These are phyloP conservation scores for Candida berthetii DNA, from an alignment of 805 yeast genomes.

Conservation along the genomic window DNA sequence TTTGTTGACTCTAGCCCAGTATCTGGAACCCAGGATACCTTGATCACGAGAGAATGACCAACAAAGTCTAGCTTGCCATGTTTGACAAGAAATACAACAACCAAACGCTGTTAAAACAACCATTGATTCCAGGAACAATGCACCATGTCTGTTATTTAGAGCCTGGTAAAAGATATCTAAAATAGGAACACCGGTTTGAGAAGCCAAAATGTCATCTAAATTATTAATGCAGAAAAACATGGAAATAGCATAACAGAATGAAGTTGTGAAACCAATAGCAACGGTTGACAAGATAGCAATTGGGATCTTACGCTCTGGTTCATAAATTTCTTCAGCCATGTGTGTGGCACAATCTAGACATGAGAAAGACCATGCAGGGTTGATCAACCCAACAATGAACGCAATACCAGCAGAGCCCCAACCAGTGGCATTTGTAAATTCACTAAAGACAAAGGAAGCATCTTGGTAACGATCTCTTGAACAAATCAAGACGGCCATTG, in stretches of 20 bases:
- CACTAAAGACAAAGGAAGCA: slow-evolving; percentile 46
- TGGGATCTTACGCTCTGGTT: slow-evolving; percentile 53
- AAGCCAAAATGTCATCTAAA: slow-evolving; percentile 38
- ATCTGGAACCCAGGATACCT: slow-evolving; percentile 49
- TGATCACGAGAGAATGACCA: slow-evolving; percentile 69
- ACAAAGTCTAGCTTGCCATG: slow-evolving; percentile 63
- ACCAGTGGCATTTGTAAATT: slow-evolving; percentile 51
- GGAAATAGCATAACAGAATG: slow-evolving; percentile 43
- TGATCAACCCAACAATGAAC: slow-evolving; percentile 62
- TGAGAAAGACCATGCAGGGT: slow-evolving; percentile 65
- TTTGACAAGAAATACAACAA: slow-evolving; percentile 54
- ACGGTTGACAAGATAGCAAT: slow-evolving; percentile 58
- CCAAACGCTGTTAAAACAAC: slow-evolving; percentile 49
- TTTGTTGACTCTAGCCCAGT: slow-evolving; percentile 41
- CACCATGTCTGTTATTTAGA: slow-evolving; percentile 44
- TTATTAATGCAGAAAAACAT: slow-evolving; percentile 56
- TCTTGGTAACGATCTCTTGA: slow-evolving; percentile 46
- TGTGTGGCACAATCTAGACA: slow-evolving; percentile 70
- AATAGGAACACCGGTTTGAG: slow-evolving; percentile 55
- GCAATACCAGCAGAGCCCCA: slow-evolving; percentile 56
- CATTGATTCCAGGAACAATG: slow-evolving; percentile 42
- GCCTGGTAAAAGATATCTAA: slow-evolving; percentile 60
- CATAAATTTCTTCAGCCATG: slow-evolving; percentile 56
- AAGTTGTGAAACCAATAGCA: slow-evolving; percentile 58
- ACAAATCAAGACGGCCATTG: slow-evolving; percentile 45